phyloP scores from a whole-genome alignment of 129 eudicot genomes.

The Glebionis coronaria region DNA sequence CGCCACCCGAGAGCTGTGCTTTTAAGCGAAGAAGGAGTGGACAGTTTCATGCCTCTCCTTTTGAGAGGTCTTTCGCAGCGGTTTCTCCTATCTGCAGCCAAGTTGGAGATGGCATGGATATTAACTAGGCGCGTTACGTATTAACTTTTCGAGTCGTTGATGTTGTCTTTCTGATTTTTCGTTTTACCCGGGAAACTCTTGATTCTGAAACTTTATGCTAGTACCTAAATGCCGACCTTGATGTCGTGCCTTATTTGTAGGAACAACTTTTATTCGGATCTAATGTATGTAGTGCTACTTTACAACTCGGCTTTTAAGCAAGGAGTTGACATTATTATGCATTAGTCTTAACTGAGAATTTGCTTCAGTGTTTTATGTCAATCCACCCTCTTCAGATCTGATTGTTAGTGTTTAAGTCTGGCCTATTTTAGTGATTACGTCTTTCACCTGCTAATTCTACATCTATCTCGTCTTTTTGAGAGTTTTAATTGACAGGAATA shows the following conservation, averaged over 20 bases:
- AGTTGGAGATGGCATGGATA: constrained; percentile 96
- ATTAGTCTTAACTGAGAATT: constrained; percentile 27
- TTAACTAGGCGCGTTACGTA: constrained; percentile 49
- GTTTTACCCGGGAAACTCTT: constrained; percentile 28
- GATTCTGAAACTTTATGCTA: constrained; percentile 34
- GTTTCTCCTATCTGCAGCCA: constrained; percentile 86
- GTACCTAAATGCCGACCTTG: constrained; percentile 43
- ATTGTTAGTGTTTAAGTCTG: neutral
- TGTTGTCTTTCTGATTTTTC: constrained; percentile 28
- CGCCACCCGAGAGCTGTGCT: constrained; percentile 65
- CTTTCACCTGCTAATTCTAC: constrained; percentile 29
- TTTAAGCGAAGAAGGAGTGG: constrained; percentile 86
- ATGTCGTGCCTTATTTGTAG: constrained; percentile 54
- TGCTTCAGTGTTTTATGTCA: constrained; percentile 4
- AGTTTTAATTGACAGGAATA: constrained; percentile 39
- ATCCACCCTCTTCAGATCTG: neutral
- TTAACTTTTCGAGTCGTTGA: neutral
- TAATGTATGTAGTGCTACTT: constrained; percentile 42
- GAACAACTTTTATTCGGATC: constrained; percentile 47
- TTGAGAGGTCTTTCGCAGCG: constrained; percentile 85
- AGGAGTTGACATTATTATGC: constrained; percentile 38
- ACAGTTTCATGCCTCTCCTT: constrained; percentile 69
- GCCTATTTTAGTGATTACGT: constrained; percentile 2
- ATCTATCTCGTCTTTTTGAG: constrained; percentile 26
- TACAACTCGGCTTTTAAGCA: constrained; percentile 36